Base-by-base conservation (phyloP, 208 protist genomes). In the Eutreptiella sp. region DNA sequence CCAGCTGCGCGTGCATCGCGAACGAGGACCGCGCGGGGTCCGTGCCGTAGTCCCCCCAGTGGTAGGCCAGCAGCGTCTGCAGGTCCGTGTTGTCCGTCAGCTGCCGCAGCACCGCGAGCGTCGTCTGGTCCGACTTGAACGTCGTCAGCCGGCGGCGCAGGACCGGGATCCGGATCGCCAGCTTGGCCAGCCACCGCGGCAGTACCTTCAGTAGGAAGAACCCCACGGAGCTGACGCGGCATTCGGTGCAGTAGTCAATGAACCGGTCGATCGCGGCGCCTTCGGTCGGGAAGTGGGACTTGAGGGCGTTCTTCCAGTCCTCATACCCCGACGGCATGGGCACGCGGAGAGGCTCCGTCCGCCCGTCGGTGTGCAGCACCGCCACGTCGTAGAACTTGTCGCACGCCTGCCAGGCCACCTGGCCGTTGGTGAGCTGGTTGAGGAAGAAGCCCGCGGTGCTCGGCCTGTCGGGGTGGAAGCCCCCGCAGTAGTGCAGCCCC, bases 401-500 rank as follows among this genome's bases (percentile, higher is more conserved):
- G 4, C 23, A 38, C 38, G 29, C 23, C 23, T 7, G 35, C 66
- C 59, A 69, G 2, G 42, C n/a, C 11, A 72, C 19, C 41, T 72
- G 41, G 36, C 63, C 63, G 29, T 69, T 61, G 33, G 61, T 46
- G 32, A 72, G 21, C 1, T 16, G 3, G 39, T 72, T 61, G 0
- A 65, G 55, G 35, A 32, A 54, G 32, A 47, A 53, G 45, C 24
- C 53, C 29, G 28, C 1, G n/a, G n/a, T n/a, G n/a, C n/a, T n/a
- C n/a, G n/a, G n/a, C n/a, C n/a, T n/a, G n/a, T n/a, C n/a, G n/a
- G n/a, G n/a, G n/a, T n/a, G n/a, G n/a, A n/a, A n/a, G 24, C 27
- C n/a, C 24, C 64, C 64, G 28, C 60, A 61, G 41, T 74, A 74
- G 29, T 74, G 68, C 1, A 74, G 5, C 7, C 68, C 68, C 16